These are phyloP conservation scores for Candida boidinii DNA, from an alignment of 805 yeast genomes.

Conservation along the genomic window DNA sequence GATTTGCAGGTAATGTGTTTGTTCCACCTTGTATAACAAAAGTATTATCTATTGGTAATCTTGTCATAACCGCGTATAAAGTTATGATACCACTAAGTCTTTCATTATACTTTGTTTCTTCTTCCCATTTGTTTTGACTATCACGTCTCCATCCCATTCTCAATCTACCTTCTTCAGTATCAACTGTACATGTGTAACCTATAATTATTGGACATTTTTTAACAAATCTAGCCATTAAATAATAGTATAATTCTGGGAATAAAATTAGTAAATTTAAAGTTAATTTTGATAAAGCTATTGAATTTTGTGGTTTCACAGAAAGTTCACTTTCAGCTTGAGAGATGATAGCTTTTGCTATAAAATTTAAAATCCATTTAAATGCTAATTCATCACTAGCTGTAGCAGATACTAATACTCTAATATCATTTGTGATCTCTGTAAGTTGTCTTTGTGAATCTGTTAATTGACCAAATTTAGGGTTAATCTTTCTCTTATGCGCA, in stretches of 20 bases:
- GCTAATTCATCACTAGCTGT: slow-evolving; percentile 43
- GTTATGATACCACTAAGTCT: slow-evolving; percentile 81
- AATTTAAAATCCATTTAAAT: slow-evolving; percentile 69
- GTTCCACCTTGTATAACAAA: slow-evolving; percentile 13
- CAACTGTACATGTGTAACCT: slow-evolving; percentile 69
- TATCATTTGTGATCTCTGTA: slow-evolving; percentile 37
- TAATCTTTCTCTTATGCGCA: slow-evolving; percentile 64
- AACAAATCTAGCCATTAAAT: slow-evolving; percentile 68
- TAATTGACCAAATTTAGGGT: slow-evolving; percentile 87
- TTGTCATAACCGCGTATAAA: slow-evolving; percentile 68
- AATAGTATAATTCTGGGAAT: slow-evolving; percentile 44
- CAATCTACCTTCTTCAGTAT: slow-evolving; percentile 72
- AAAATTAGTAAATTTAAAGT: slow-evolving; percentile 42
- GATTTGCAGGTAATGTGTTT: slow-evolving; percentile 11
- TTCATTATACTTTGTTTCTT: slow-evolving; percentile 68
- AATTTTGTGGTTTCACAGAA: slow-evolving; percentile 65
- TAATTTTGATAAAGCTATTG: slow-evolving; percentile 70
- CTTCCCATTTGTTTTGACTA: slow-evolving; percentile 42
- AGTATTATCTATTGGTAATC: slow-evolving; percentile 27
- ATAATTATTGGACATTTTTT: slow-evolving; percentile 87
- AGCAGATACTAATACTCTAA: slow-evolving; percentile 39
- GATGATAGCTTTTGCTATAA: slow-evolving; percentile 76
- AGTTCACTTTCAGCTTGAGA: slow-evolving; percentile 93
- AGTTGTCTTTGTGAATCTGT: slow-evolving; percentile 65
- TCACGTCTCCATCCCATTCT: slow-evolving; percentile 83